Percentiles rank a stretch among this genome's conserved stretches.
These are phyloP conservation scores for Besnoitia besnoiti DNA, from an alignment of 169 alveolate species.

Conservation along the genomic window DNA sequence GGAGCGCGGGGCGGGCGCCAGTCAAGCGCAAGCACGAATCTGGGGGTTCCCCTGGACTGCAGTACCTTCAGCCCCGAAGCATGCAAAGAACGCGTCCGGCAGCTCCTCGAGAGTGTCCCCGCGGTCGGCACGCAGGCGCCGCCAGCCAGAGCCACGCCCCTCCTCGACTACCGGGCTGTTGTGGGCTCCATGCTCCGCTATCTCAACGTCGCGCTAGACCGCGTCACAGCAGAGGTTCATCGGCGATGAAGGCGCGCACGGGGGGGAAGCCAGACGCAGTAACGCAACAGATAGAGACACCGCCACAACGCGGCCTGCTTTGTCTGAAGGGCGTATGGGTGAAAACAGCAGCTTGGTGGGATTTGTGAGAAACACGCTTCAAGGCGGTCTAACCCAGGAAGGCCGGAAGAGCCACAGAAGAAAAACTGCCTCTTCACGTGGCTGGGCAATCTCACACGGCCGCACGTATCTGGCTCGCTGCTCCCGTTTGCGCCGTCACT, in stretches of 20 bases:
- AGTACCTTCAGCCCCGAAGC: neutral
- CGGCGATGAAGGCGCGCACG: neutral
- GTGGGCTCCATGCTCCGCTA: neutral
- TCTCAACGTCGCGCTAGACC: neutral
- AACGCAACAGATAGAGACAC: too few relatives aligned
- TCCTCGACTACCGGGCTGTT: conserved; percentile 15
- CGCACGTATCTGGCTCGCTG: too few relatives aligned
- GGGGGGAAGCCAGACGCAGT: neutral
- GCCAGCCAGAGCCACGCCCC: neutral
- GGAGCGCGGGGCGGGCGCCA: neutral
- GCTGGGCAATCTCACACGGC: too few relatives aligned
- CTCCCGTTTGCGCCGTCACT: too few relatives aligned
- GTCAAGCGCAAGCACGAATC: neutral
- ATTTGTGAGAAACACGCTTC: too few relatives aligned
- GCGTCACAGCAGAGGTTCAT: neutral
- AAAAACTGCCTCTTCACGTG: too few relatives aligned
- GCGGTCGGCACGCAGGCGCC: neutral
- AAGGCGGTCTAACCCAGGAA: too few relatives aligned
- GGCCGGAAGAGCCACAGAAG: too few relatives aligned
- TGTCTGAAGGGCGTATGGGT: too few relatives aligned
- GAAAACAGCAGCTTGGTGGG: too few relatives aligned
- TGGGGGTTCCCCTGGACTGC: neutral
- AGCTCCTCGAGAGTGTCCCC: neutral
- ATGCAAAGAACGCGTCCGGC: neutral
- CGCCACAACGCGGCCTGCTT: too few relatives aligned